Conservation (phyloP, 2,329 filamentous ascomycete species). For the Ascosphaera aggregata region DNA sequence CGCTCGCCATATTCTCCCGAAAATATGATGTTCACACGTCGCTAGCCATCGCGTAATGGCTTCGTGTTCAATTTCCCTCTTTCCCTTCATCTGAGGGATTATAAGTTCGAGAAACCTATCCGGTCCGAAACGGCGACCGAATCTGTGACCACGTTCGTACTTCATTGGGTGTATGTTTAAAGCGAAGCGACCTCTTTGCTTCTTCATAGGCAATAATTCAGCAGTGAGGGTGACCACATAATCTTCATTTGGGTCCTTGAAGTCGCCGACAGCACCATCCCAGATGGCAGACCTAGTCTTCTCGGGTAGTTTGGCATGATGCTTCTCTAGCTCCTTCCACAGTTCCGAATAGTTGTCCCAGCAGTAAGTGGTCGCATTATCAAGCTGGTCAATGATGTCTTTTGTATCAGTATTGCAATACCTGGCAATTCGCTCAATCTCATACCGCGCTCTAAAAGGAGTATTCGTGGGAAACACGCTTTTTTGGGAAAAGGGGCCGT, state of each 20-base stretch:
- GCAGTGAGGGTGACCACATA: slow-evolving; percentile 19
- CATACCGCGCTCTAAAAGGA: slow-evolving; percentile 16
- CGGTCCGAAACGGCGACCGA: slow-evolving; percentile 22
- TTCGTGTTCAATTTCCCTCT: slow-evolving; percentile 12
- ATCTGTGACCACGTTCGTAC: slow-evolving; percentile 20
- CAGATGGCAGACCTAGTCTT: slow-evolving; percentile 12
- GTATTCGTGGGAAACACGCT: slow-evolving; percentile 10
- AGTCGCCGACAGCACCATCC: slow-evolving; percentile 13
- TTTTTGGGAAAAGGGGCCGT: slow-evolving; percentile 15
- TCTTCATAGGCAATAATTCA: slow-evolving; percentile 16
- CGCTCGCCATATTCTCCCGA: slow-evolving; percentile 21
- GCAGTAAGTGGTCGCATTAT: slow-evolving; percentile 7
- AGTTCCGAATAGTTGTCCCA: slow-evolving; percentile 11
- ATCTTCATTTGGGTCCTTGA: slow-evolving; percentile 11
- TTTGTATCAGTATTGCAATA: slow-evolving; percentile 11
- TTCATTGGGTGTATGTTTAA: slow-evolving; percentile 19
- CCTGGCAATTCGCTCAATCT: slow-evolving; percentile 14
- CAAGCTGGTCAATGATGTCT: slow-evolving; percentile 9
- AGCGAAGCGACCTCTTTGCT: slow-evolving; percentile 15
- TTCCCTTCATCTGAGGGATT: slow-evolving; percentile 10
- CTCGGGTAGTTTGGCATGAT: slow-evolving; percentile 10
- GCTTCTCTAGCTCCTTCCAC: slow-evolving; percentile 12
- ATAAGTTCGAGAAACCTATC: slow-evolving; percentile 23
- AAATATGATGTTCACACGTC: slow-evolving; percentile 14
- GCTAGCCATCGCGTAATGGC: slow-evolving; percentile 19